Base-by-base conservation (phyloP, 306 rosid genomes). In the Sicyos baderoa region DNA sequence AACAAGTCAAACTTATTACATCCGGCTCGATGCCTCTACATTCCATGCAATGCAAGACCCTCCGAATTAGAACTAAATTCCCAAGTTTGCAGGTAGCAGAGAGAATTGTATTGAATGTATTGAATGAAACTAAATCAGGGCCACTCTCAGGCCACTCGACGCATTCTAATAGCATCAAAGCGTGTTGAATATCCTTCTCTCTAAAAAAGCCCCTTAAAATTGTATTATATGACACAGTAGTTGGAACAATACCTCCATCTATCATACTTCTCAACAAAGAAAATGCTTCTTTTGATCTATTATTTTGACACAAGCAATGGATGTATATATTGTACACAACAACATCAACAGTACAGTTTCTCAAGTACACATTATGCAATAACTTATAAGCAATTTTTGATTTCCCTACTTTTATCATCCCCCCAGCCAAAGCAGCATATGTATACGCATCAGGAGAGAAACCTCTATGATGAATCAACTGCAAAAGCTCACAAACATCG, bases 341-440 rank as follows among this genome's bases (percentile, higher is more conserved):
- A 73, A 78, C 68, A 49, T 83, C 87, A 55, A 73, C 72, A 32
- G 50, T 18, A 59, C 52, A 72, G 32, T 82, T 78, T 27, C 68
- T 73, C 22, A 77, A 63, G 66, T 80, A 68, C 25, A 72, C 70
- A 69, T 70, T 45, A 37, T 35, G 69, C 69, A 80, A 65, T 56
- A 80, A 52, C 55, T 76, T 47, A 21, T 27, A 60, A 69, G 82
- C 82, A 63, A 48, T 25, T 53, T 65, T 49, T 12, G 66, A 57
- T 53, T 77, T 70, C 21, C 82, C 80, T 53, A 47, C 63, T 73
- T 77, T 83, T 49, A 83, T 57, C 16, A 77, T 56, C 59, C 82
- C 82, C 48, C 84, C 84, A 52, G 71, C 76, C 80, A 83, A 72
- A 74, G 87, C 80, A 77, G 87, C 74, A 77, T 73, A 78, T 22